phyloP scores from a whole-genome alignment of 2,329 filamentous ascomycete genomes.

The Tolypocladium sp. region DNA sequence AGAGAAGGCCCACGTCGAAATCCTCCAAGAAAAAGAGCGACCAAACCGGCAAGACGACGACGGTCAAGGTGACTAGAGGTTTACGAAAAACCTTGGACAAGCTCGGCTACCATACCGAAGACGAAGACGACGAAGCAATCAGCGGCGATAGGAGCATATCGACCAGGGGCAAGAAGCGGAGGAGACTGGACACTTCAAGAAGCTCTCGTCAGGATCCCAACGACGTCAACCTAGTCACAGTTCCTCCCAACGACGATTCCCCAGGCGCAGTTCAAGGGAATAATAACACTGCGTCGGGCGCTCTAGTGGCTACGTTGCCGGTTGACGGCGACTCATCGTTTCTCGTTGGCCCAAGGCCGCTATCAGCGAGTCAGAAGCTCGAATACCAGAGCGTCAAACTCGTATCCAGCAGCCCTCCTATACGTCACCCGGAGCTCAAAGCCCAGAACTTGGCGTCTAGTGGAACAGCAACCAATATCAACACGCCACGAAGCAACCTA shows the following conservation, averaged over 20 bases:
- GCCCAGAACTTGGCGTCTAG: conserved; percentile 15
- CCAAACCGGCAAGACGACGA: neutral
- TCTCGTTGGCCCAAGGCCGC: conserved; percentile 20
- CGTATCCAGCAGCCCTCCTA: conserved; percentile 8
- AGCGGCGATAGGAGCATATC: neutral
- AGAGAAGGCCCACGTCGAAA: conserved; percentile 3
- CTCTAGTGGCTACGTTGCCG: conserved; percentile 8
- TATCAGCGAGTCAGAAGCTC: conserved; percentile 27
- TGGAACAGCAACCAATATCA: conserved; percentile 24
- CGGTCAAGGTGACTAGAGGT: conserved; percentile 9
- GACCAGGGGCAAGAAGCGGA: conserved; percentile 11
- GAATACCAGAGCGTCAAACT: conserved; percentile 21
- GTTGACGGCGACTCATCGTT: conserved; percentile 18
- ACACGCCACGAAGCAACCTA: conserved; percentile 20
- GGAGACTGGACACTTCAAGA: conserved; percentile 9
- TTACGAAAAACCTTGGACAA: conserved; percentile 6
- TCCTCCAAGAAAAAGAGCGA: neutral
- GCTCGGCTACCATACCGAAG: conserved; percentile 10
- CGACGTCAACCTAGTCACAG: conserved; percentile 14
- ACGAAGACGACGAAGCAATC: conserved; percentile 1
- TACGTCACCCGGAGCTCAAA: neutral
- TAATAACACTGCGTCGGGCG: conserved; percentile 2
- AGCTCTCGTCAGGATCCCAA: conserved; percentile 9
- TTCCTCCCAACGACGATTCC: conserved; percentile 12
- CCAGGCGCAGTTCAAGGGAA: conserved; percentile 1